Evolutionary conservation across 768 basidiomycete genomes (phyloP), one percentile per base, ranked within the genome.

Genomic region (Pleurotus eryngii): DNA sequence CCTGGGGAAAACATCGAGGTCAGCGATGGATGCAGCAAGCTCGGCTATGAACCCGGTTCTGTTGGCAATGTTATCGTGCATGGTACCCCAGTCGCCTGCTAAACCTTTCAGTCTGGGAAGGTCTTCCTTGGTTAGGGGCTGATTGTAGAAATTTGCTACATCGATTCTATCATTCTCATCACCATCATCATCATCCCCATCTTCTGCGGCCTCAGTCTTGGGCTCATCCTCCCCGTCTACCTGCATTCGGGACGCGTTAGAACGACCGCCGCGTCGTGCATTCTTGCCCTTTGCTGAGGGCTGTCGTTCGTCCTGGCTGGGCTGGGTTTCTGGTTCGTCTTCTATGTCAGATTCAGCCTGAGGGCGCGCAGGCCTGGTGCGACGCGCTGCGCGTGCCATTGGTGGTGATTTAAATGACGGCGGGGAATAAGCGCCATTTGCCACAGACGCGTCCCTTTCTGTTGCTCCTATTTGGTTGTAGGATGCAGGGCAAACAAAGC

Each of bases 271-370:
- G 50, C 47, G 64, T 68, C 56, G 67, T 49, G 66, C 62, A 54
- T 60, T 62, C 55, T 63, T 64, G 60, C 76, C 76, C 56, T 70
- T 72, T 59, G 72, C 68, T 62, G 75, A 68, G 55, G 70, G 61
- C 53, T 66, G 26, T 59, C 81, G 82, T 4, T 68, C 68, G 4
- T 64, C 69, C 40, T 57, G 60, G 14, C 47, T 62, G 18, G 61
- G 55, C 57, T 76, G 79, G 0, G 75, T 76, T 45, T 66, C 66
- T 24, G 62, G 69, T 4, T 76, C 81, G 42, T 82, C 84, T 65
- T 87, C 86, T 38, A 86, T 86, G 55, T 87, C 86, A 22, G 81
- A 81, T 11, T 81, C 80, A 3, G 76, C 76, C 56, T 76, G 80
- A 17, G 76, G 75, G 46, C 73, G 79, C 6, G 68, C 55, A n/a